Evolutionary conservation across 1,139 yeast genomes (phyloP).

Genomic region (Yamadazyma kanchanaburiensis): DNA sequence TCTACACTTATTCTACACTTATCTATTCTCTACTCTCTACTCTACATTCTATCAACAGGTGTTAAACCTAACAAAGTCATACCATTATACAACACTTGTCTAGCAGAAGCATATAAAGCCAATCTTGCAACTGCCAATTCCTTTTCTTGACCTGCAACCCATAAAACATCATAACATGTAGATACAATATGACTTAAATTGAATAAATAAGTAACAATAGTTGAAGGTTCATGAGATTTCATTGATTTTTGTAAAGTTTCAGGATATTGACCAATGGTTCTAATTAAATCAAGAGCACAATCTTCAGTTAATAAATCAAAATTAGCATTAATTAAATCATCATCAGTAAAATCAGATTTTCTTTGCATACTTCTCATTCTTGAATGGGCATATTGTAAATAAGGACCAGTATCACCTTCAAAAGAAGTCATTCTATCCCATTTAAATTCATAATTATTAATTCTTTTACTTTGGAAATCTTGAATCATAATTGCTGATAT

Average conservation of each 20-base stretch:
- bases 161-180: conserved; percentile 88
- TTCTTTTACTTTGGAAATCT: conserved; percentile 97
- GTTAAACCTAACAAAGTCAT: conserved; percentile 88
- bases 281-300: conserved; percentile 67
- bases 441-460: conserved; percentile 92
- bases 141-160: conserved; percentile 96
- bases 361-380: conserved; percentile 94
- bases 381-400: conserved; percentile 97
- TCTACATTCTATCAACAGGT: conserved; percentile 96
- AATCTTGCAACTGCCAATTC: conserved; percentile 88
- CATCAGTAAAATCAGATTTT: conserved; percentile 57
- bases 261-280: conserved; percentile 87
- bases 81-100: conserved; percentile 89
- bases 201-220: conserved; percentile 91
- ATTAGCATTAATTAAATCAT: conserved; percentile 57
- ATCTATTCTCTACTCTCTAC: no score
- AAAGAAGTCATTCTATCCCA: conserved; percentile 99
- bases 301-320: conserved; percentile 72
- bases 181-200: conserved; percentile 91
- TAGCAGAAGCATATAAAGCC: conserved; percentile 87
- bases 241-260: conserved; percentile 83
- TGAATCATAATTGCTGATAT: conserved; percentile 98
- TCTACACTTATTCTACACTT: no score
- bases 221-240: conserved; percentile 88
- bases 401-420: conserved; percentile 99